Evolutionary conservation across 2,329 filamentous ascomycete species (phyloP).

Genomic region (Helicocarpus griseus): DNA sequence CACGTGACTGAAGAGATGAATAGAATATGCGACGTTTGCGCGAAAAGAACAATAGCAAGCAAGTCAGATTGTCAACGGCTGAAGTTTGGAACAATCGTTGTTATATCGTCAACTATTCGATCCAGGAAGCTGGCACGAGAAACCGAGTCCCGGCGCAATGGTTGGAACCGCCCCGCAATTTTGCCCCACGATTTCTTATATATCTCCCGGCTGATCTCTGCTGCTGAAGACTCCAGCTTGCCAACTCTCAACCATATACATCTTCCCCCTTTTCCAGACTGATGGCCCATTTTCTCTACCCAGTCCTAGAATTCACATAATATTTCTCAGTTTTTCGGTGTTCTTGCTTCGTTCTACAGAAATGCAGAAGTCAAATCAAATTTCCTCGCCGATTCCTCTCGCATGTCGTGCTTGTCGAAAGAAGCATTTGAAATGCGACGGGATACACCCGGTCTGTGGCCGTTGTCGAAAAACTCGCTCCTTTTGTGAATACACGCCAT

Average conservation of each 20-base stretch:
- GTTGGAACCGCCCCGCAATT: not conserved
- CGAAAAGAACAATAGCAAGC: not conserved
- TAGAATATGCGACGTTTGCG: not conserved
- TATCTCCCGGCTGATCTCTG: not conserved
- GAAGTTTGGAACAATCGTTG: slow-evolving; percentile 2
- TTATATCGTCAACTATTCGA: too few relatives aligned
- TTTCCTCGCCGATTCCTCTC: slow-evolving; percentile 29
- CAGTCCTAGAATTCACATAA: too few relatives aligned
- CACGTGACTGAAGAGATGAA: not conserved
- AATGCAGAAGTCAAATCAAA: slow-evolving; percentile 1
- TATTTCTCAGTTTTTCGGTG: not conserved
- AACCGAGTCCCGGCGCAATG: not conserved
- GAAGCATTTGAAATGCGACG: slow-evolving; percentile 70
- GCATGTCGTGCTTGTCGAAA: slow-evolving; percentile 41
- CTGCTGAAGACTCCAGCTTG: not conserved
- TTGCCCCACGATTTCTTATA: not conserved
- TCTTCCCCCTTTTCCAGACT: too few relatives aligned
- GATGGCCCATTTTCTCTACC: too few relatives aligned
- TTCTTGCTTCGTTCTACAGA: not conserved
- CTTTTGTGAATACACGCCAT: slow-evolving; percentile 63
- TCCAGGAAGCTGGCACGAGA: not conserved
- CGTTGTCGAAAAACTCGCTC: slow-evolving; percentile 52
- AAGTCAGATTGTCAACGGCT: not conserved
- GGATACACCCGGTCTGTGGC: slow-evolving; percentile 53
- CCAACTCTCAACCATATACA: not conserved